Conservation (phyloP, 768 basidiomycete species). For the Ramaria sp. region DNA sequence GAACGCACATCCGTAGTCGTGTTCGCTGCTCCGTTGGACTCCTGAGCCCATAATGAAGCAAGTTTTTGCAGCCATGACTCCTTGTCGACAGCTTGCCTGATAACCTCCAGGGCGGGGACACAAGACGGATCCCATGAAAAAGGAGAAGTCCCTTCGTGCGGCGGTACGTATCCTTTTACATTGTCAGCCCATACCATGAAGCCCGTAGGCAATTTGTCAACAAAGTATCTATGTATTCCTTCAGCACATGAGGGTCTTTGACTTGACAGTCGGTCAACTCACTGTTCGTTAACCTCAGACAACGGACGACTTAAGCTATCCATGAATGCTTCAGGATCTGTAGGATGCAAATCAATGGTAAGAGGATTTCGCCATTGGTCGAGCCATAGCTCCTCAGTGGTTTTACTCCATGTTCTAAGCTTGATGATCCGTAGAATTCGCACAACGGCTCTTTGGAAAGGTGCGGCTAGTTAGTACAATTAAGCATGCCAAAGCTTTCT, state of each 20-base stretch:
- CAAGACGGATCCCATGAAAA: slow-evolving; percentile 18
- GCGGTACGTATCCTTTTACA: slow-evolving; percentile 48
- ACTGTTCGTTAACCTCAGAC: slow-evolving; percentile 24
- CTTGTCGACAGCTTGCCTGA: slow-evolving; percentile 35
- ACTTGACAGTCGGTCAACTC: slow-evolving; percentile 1
- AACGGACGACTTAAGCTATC: slow-evolving; percentile 32
- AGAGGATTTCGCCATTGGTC: slow-evolving; percentile 63
- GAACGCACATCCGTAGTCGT: slow-evolving; percentile 44
- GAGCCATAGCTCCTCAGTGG: slow-evolving; percentile 57
- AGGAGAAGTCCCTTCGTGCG: slow-evolving; percentile 10
- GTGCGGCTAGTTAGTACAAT: too few species aligned
- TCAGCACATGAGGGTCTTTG: not conserved
- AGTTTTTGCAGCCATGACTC: slow-evolving; percentile 51
- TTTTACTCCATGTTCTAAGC: slow-evolving; percentile 48
- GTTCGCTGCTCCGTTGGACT: slow-evolving; percentile 45
- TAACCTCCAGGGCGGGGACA: slow-evolving; percentile 30
- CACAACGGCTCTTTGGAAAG: slow-evolving; percentile 42
- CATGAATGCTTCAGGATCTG: slow-evolving; percentile 40
- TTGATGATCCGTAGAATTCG: slow-evolving; percentile 62
- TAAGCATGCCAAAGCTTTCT: too few species aligned
- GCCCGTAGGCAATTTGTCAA: slow-evolving; percentile 69
- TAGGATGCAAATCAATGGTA: slow-evolving; percentile 31
- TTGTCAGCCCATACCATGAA: slow-evolving; percentile 64
- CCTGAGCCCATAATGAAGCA: slow-evolving; percentile 65
- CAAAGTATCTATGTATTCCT: slow-evolving; percentile 24